Conservation (phyloP, 176 grass and related monocot genomes). For the Avena eriantha region DNA sequence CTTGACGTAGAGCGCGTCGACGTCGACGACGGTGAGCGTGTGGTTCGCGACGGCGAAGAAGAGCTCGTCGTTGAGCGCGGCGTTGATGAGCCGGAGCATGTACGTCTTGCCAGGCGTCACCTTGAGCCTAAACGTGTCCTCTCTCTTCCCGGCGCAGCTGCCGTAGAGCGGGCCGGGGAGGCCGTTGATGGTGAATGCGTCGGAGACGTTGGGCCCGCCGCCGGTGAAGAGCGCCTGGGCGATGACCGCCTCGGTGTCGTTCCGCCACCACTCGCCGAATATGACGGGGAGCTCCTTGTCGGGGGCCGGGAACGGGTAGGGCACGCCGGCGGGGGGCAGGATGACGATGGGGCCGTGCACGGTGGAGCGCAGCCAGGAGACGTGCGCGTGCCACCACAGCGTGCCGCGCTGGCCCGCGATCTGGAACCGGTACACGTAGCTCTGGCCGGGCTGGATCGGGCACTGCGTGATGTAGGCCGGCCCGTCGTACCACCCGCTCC, state of each 20-base stretch:
- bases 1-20: conserved; percentile 81
- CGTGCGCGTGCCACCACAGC: conserved; percentile 92
- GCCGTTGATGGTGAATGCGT: conserved; percentile 72
- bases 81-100: conserved; percentile 82
- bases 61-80: conserved; percentile 88
- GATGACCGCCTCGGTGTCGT: conserved; percentile 68
- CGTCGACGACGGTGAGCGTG: conserved; percentile 76
- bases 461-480: conserved; percentile 89
- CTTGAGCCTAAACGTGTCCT: conserved; percentile 64
- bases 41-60: conserved; percentile 87
- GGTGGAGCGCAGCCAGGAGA: conserved; percentile 83
- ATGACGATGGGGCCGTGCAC: conserved; percentile 82
- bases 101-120: conserved; percentile 77
- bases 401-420: conserved; percentile 74
- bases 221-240: conserved; percentile 62
- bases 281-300: conserved; percentile 62
- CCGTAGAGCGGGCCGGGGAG: conserved; percentile 69
- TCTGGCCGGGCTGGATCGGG: conserved; percentile 63
- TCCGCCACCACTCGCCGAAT: conserved; percentile 75
- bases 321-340: conserved; percentile 68
- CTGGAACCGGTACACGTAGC: conserved; percentile 69
- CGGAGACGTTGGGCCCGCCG: conserved; percentile 72
- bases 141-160: conserved; percentile 37
- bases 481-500: conserved; percentile 76
- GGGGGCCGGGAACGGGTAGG: conserved; percentile 75